These are phyloP conservation scores for Scheffersomyces titani DNA, from an alignment of 1,139 yeast genomes.

Conservation along the genomic window DNA sequence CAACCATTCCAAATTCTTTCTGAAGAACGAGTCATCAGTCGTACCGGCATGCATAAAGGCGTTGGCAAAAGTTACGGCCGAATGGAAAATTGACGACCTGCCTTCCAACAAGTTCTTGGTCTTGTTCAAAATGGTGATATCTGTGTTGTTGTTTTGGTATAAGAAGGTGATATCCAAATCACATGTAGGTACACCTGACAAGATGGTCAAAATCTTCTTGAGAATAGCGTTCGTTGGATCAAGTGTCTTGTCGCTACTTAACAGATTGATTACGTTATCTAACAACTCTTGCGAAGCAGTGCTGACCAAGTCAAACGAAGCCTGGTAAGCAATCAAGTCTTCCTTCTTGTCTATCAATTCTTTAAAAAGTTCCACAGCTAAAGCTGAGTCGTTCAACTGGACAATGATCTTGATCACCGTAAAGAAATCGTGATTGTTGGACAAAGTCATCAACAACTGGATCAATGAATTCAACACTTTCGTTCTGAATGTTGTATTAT, in stretches of 20 bases:
- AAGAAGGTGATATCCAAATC: slow-evolving; percentile 90
- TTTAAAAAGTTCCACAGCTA: slow-evolving; percentile 70
- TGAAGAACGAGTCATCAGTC: slow-evolving; percentile 89
- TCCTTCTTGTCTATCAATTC: slow-evolving; percentile 48
- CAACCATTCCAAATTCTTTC: slow-evolving; percentile 91
- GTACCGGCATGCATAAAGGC: slow-evolving; percentile 98
- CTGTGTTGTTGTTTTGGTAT: slow-evolving; percentile 85
- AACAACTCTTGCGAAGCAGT: slow-evolving; percentile 93
- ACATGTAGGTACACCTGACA: slow-evolving; percentile 93
- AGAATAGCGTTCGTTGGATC: slow-evolving; percentile 24
- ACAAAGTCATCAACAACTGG: slow-evolving; percentile 55
- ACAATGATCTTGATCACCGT: slow-evolving; percentile 84
- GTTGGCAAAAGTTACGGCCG: slow-evolving; percentile 92
- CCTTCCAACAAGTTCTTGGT: slow-evolving; percentile 86
- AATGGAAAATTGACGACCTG: slow-evolving; percentile 89
- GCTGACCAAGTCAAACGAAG: slow-evolving; percentile 91
- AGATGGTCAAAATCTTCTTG: slow-evolving; percentile 59
- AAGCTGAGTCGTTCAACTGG: slow-evolving; percentile 73
- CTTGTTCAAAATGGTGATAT: slow-evolving; percentile 75
- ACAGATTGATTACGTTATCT: slow-evolving; percentile 53
- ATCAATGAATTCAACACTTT: slow-evolving; percentile 66
- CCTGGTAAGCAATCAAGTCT: slow-evolving; percentile 75
- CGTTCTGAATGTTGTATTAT: slow-evolving; percentile 63
- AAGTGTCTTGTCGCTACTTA: slow-evolving; percentile 34
- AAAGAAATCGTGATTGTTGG: slow-evolving; percentile 73